A percentile compares a stretch with the other conserved stretches of the same genome.
phyloP scores from a whole-genome alignment of 768 basidiomycete species.

The button mushroom (Agaricus bisporus) region DNA sequence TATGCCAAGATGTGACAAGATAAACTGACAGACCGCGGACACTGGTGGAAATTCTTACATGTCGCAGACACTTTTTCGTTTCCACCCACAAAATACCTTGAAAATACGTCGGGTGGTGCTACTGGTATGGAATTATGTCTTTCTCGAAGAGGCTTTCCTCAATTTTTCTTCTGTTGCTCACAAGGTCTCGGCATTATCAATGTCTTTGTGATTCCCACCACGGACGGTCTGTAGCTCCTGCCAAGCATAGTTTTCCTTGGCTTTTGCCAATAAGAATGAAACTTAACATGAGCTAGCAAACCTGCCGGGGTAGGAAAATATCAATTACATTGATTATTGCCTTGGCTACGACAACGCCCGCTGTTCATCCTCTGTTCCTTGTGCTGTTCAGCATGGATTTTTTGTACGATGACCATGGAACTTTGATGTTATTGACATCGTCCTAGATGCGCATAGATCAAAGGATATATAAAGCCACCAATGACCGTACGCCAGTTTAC shows the following conservation, averaged over 20 bases:
- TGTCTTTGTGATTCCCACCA: background rate
- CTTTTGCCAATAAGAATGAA: background rate
- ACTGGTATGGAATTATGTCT: background rate
- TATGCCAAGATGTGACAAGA: no score
- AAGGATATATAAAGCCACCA: no score
- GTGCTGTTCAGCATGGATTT: no score
- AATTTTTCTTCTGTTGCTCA: background rate
- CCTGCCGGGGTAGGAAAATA: conserved; percentile 5
- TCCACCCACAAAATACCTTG: background rate
- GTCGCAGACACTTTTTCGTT: no score
- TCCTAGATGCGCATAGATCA: no score
- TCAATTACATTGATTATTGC: background rate
- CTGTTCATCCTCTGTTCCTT: no score
- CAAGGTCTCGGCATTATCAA: background rate
- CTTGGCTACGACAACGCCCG: background rate
- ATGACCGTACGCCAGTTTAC: no score
- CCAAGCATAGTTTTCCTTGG: background rate
- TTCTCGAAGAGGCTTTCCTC: background rate
- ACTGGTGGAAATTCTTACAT: no score
- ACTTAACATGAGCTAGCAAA: conserved; percentile 10
- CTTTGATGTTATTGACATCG: no score
- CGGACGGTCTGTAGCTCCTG: background rate
- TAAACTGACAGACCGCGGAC: no score
- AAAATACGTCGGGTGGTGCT: background rate
- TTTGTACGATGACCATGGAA: no score